Evolutionary conservation across 2,329 filamentous ascomycete species (phyloP).

Genomic region (Didymella sp.): DNA sequence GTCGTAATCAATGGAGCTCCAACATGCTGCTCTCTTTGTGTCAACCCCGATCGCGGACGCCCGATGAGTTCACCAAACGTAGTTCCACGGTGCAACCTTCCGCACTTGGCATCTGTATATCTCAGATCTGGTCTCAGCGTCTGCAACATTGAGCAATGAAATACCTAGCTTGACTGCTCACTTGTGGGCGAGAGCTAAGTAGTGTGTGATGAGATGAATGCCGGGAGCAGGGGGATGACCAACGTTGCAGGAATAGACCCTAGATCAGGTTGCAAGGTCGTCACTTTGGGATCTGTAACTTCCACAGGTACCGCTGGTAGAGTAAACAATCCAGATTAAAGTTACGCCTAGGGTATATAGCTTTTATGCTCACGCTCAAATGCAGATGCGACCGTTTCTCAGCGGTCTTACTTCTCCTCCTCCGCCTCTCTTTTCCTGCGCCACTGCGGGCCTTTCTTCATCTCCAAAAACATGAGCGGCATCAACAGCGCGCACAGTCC

Average conservation of each 20-base stretch:
- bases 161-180: not conserved
- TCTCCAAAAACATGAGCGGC: constrained; percentile 40
- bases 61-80: not conserved
- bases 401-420: constrained; percentile 20
- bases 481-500: constrained; percentile 31
- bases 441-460: constrained; percentile 36
- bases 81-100: not conserved
- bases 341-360: constrained; percentile 18
- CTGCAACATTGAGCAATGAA: not conserved
- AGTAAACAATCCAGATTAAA: not conserved
- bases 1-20: not conserved
- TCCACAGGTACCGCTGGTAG: not conserved
- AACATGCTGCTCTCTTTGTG: not conserved
- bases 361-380: constrained; percentile 7
- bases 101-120: not conserved
- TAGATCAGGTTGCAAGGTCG: too few species aligned
- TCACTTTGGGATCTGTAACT: not conserved
- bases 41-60: not conserved
- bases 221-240: not conserved
- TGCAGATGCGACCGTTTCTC: not conserved
- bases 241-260: not conserved
- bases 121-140: not conserved
- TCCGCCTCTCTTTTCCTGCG: constrained; percentile 27
- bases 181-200: not conserved
- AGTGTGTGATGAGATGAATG: not conserved